Percentiles rank a stretch among this genome's conserved stretches.
Conservation (phyloP, 73 alveolate genomes). For the Blepharisma japonicum region DNA sequence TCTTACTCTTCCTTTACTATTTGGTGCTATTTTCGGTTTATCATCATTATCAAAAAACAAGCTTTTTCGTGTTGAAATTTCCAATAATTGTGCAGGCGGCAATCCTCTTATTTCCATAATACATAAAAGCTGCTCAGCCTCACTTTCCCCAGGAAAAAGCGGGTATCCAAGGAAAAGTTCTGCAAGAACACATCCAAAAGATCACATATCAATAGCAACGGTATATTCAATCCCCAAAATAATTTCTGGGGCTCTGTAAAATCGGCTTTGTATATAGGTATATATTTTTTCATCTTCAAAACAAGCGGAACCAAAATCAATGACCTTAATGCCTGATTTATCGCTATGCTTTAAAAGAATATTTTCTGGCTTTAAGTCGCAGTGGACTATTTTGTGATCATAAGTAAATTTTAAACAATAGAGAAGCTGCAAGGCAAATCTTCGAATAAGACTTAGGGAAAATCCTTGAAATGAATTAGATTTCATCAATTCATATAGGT, state of each 20-base stretch:
- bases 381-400: conserved; percentile 69
- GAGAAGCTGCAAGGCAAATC: conserved; percentile 68
- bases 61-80: conserved; percentile 52
- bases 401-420: conserved; percentile 52
- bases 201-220: conserved; percentile 95
- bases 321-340: conserved; percentile 67
- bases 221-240: conserved; percentile 92
- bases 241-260: conserved; percentile 96
- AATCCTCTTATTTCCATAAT: conserved; percentile 82
- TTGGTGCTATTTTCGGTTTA: conserved; percentile 19
- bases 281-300: conserved; percentile 65
- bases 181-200: conserved; percentile 89
- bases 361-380: conserved; percentile 89
- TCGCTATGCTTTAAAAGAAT: conserved; percentile 55
- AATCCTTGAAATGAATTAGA: conserved; percentile 67
- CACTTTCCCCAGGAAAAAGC: conserved; percentile 88
- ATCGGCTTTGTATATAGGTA: conserved; percentile 88
- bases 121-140: conserved; percentile 67
- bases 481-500: conserved; percentile 71
- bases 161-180: conserved; percentile 88
- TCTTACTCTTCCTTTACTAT: conserved; percentile 24
- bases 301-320: conserved; percentile 85
- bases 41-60: conserved; percentile 46
- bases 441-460: conserved; percentile 55
- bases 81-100: conserved; percentile 68